A percentile compares a stretch with the other conserved stretches of the same genome.
Evolutionary conservation across 306 rosid genomes (phyloP).

Genomic region (Castanea mollissima): DNA sequence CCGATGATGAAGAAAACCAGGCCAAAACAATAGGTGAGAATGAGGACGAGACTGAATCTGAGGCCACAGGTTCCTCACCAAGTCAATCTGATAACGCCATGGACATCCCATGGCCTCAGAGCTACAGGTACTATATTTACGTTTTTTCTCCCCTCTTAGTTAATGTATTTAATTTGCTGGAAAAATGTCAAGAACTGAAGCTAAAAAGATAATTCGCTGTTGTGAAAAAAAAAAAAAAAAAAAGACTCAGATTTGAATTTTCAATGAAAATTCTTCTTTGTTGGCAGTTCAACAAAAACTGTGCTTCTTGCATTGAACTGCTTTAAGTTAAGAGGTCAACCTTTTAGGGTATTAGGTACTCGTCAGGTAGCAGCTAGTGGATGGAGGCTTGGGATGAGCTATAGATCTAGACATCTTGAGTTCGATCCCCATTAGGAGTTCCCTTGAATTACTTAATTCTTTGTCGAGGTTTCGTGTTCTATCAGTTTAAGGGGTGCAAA

Average conservation of each 20-base stretch:
- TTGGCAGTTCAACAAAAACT: neutral
- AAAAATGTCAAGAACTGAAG: neutral
- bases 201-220: neutral
- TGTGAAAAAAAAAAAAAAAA: too few species aligned
- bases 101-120: constrained; percentile 54
- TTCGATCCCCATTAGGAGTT: too few species aligned
- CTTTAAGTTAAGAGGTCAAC: neutral
- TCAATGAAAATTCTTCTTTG: neutral
- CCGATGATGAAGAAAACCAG: constrained; percentile 69
- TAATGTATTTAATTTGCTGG: neutral
- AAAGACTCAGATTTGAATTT: neutral
- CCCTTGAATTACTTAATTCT: too few species aligned
- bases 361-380: too few species aligned
- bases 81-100: constrained; percentile 19
- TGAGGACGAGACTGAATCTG: constrained; percentile 44
- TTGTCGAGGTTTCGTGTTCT: too few species aligned
- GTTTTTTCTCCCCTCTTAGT: neutral
- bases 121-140: constrained; percentile 38
- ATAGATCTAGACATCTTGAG: too few species aligned
- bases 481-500: too few species aligned
- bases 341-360: neutral
- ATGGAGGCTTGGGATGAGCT: too few species aligned
- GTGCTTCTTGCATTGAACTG: neutral
- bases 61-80: constrained; percentile 21
- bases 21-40: constrained; percentile 32